Evolutionary conservation across 148 eudicot species (phyloP).

Genomic region (Simmondsia chinensis): DNA sequence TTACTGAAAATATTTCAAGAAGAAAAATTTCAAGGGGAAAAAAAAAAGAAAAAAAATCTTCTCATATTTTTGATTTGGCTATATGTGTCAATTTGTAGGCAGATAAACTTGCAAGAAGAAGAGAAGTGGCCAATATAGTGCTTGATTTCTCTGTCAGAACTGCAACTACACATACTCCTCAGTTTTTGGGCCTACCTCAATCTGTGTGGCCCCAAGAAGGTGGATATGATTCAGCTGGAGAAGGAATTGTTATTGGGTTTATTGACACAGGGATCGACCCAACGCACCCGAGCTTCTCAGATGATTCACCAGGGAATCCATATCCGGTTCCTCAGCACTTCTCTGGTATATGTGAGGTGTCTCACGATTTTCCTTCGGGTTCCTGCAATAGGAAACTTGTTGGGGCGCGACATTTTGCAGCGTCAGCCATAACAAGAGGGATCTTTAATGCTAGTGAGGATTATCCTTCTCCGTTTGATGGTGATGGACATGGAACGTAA

Average conservation of each 20-base stretch:
- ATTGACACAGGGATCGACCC: constrained; percentile 98
- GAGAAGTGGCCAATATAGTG: constrained; percentile 85
- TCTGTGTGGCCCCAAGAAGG: constrained; percentile 95
- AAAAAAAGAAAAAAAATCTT: background rate
- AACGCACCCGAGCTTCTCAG: constrained; percentile 82
- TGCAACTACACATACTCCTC: constrained; percentile 88
- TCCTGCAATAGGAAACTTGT: constrained; percentile 97
- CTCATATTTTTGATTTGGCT: background rate
- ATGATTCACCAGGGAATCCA: constrained; percentile 36
- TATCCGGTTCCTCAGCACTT: constrained; percentile 85
- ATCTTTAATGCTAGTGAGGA: constrained; percentile 87
- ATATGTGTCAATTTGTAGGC: constrained; percentile 36
- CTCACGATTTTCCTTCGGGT: constrained; percentile 91
- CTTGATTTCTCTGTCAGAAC: constrained; percentile 85
- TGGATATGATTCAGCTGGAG: constrained; percentile 81
- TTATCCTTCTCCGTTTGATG: constrained; percentile 98
- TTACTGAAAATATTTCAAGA: too few relatives aligned
- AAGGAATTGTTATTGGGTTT: constrained; percentile 85
- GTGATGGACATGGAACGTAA: constrained; percentile 99
- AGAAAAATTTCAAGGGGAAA: too few relatives aligned
- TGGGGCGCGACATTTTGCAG: constrained; percentile 98
- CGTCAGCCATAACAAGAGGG: constrained; percentile 97
- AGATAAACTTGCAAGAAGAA: constrained; percentile 57
- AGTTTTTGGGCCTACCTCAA: constrained; percentile 85
- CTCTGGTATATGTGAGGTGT: constrained; percentile 93